These are phyloP conservation scores for Selenicereus undatus DNA, from an alignment of 148 eudicot genomes.

Conservation along the genomic window DNA sequence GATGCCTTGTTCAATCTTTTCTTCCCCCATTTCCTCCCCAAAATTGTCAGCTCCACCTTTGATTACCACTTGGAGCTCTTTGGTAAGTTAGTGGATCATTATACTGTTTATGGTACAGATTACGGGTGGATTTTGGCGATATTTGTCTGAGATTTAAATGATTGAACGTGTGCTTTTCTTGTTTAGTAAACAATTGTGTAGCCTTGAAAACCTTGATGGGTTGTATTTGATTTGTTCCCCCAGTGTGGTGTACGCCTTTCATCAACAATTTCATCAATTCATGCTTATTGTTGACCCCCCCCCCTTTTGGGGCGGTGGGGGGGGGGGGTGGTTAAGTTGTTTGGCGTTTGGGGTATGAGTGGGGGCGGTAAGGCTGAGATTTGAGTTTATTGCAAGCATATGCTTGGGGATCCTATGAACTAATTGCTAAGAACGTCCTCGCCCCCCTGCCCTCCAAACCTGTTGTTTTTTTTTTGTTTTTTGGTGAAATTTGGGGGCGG, in stretches of 20 bases:
- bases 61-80: constrained; percentile 6
- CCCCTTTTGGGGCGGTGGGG: neutral
- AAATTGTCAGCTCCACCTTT: neutral
- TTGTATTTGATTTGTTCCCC: neutral
- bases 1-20: constrained; percentile 6
- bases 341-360: neutral
- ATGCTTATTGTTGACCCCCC: neutral
- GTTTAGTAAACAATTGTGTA: neutral
- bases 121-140: neutral
- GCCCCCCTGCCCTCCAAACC: no score
- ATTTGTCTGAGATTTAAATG: neutral
- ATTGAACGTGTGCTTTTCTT: neutral
- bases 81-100: constrained; percentile 13
- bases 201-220: neutral
- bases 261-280: neutral
- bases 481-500: no score
- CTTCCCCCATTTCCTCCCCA: neutral
- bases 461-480: no score
- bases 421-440: no score
- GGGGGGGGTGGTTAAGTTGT: neutral
- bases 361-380: neutral
- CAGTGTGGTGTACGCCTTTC: neutral
- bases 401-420: neutral
- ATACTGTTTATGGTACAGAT: neutral
- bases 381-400: neutral